phyloP scores from a whole-genome alignment of 2,329 filamentous ascomycete species.

The Drechslerella stenobrocha region DNA sequence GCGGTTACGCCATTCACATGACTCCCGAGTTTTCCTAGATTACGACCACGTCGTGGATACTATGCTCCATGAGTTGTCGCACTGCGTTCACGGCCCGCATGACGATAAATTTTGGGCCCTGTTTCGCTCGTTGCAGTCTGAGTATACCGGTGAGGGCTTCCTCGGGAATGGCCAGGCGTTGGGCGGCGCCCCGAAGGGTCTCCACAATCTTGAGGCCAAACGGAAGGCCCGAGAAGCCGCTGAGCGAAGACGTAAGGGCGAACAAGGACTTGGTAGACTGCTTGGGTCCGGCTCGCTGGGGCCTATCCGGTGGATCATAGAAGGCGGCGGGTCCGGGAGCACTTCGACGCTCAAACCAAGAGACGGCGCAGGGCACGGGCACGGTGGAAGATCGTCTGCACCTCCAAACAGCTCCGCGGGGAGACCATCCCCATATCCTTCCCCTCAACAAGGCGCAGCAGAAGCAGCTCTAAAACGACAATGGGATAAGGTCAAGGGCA shows the following conservation, averaged over 20 bases:
- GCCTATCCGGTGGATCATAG: conserved; percentile 51
- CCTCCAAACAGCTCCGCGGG: neutral
- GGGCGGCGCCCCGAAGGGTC: conserved; percentile 67
- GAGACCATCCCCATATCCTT: conserved; percentile 28
- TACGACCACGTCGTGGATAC: conserved; percentile 83
- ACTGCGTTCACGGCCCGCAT: conserved; percentile 82
- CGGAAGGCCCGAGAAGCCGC: conserved; percentile 73
- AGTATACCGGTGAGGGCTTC: conserved; percentile 90
- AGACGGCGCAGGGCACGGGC: conserved; percentile 9
- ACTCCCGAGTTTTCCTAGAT: conserved; percentile 75
- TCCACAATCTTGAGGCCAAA: conserved; percentile 69
- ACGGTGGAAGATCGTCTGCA: conserved; percentile 6
- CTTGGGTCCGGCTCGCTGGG: conserved; percentile 65
- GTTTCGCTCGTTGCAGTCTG: conserved; percentile 72
- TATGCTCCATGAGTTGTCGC: conserved; percentile 90
- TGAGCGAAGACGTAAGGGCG: conserved; percentile 67
- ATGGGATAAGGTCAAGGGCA: conserved; percentile 30
- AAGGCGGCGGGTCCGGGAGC: conserved; percentile 25
- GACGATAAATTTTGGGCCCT: conserved; percentile 72
- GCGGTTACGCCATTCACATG: conserved; percentile 74
- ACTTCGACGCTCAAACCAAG: conserved; percentile 27
- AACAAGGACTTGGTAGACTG: conserved; percentile 68
- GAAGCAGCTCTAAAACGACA: conserved; percentile 41
- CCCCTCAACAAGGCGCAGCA: conserved; percentile 28
- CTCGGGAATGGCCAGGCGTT: conserved; percentile 73